These are phyloP conservation scores for Cajanus cajan DNA, from an alignment of 306 rosid species.

Conservation along the genomic window DNA sequence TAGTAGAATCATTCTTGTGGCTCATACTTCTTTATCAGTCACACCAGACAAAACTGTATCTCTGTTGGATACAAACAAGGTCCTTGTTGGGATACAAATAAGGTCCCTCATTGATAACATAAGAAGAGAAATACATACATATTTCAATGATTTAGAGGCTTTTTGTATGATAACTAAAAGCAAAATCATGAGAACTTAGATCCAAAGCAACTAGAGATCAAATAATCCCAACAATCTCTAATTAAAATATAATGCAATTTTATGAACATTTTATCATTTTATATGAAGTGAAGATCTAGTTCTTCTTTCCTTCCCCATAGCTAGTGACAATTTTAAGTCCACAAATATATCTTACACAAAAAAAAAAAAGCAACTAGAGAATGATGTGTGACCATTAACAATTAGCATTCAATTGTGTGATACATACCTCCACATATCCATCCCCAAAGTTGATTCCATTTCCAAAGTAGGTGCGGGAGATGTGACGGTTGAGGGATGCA, in stretches of 20 bases:
- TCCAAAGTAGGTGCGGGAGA: constrained; percentile 83
- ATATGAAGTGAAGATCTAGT: neutral
- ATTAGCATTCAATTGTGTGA: neutral
- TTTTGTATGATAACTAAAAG: too few species aligned
- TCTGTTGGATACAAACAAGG: too few species aligned
- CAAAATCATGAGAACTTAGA: too few species aligned
- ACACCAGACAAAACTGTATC: constrained; percentile 5
- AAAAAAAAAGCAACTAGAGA: constrained; percentile 8
- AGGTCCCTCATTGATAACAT: too few species aligned
- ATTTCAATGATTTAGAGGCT: too few species aligned
- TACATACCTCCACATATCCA: constrained; percentile 89
- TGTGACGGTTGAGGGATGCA: constrained; percentile 89
- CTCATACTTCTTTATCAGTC: constrained; percentile 28
- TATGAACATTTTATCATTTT: neutral
- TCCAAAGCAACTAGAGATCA: too few species aligned
- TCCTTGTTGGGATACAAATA: too few species aligned
- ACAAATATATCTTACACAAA: neutral
- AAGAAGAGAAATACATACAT: too few species aligned
- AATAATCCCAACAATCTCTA: too few species aligned
- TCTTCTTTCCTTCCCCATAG: neutral
- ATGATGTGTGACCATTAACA: constrained; percentile 8
- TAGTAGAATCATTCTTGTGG: neutral
- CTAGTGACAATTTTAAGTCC: neutral
- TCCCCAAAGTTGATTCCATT: constrained; percentile 88
- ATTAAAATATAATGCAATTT: neutral